Base-by-base conservation (phyloP, 352 stramenopile species). In the Phytophthora sp. region DNA sequence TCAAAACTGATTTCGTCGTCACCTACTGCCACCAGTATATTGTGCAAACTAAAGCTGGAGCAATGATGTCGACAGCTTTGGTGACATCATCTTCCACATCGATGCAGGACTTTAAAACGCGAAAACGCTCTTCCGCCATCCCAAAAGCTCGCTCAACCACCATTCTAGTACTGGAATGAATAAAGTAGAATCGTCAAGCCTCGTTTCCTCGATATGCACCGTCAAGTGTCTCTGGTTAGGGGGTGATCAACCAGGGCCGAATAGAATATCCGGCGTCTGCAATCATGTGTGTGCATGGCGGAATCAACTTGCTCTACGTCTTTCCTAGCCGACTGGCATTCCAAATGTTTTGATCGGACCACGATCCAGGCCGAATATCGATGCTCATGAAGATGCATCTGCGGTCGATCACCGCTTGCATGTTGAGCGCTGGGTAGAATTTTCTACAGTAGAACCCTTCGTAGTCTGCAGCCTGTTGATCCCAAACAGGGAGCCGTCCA, bases 111-210 rank as follows among this genome's bases (percentile, higher is more conserved):
- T 49, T 49, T 20, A 49, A 49, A 3, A 49, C 41, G 29, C 41
- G 41, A 13, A 49, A 52, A 8, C 23, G 23, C 38, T 52, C 23
- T 16, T 52, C 38, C 38, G 26, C 24, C 44, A 52, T 18, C 44
- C 44, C 44, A 12, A 52, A 36, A 18, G 44, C 44, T 4, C 24
- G 23, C 24, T 52, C 44, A 4, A 52, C 24, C 24, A 52, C 44
- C 44, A 52, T 52, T 52, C 44, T 7, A 35, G 44, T 38, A 36
- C 44, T 52, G 15, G 44, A 52, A 36, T 52, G 44, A 36, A 16
- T 16, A 36, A 52, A 52, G 38, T 23, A 38, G 23, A 38, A 52
- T 52, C 44, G n/a, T 7, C 44, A 24, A 23, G 44, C 38, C 26
- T 52, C 23, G 24, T 4, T 52, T 23, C 38, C 44, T 52, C 44